These are phyloP conservation scores for Alternaria sp. DNA, from an alignment of 2,329 filamentous ascomycete genomes.

Conservation along the genomic window DNA sequence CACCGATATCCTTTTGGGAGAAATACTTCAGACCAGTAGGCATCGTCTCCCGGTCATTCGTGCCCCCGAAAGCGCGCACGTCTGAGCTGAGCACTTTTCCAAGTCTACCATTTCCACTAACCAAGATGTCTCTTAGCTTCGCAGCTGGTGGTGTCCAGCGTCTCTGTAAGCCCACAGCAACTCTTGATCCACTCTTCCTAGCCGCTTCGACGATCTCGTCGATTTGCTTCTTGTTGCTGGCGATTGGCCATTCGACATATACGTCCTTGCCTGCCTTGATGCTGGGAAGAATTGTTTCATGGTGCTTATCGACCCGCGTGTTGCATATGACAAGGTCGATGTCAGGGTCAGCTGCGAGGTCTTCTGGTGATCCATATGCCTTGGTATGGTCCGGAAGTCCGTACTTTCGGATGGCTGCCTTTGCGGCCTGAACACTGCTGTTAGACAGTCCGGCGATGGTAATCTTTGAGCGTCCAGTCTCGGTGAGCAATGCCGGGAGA, in stretches of 20 bases:
- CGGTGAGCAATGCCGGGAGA: constrained; percentile 63
- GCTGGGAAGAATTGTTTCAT: constrained; percentile 54
- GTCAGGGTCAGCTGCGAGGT: constrained; percentile 50
- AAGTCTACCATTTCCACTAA: constrained; percentile 45
- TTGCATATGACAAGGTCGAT: constrained; percentile 56
- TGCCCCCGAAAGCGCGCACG: constrained; percentile 26
- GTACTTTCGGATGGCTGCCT: constrained; percentile 50
- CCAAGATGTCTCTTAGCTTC: constrained; percentile 52
- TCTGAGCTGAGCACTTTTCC: constrained; percentile 51
- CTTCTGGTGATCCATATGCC: constrained; percentile 53
- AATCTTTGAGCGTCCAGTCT: constrained; percentile 41
- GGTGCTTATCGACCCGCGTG: constrained; percentile 63
- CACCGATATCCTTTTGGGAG: constrained; percentile 17
- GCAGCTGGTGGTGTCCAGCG: constrained; percentile 47
- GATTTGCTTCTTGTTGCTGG: constrained; percentile 45
- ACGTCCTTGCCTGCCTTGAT: constrained; percentile 60
- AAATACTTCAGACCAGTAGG: constrained; percentile 21
- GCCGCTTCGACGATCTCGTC: constrained; percentile 51
- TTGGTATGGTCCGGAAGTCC: constrained; percentile 48
- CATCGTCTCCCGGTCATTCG: constrained; percentile 22
- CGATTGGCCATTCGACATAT: constrained; percentile 59
- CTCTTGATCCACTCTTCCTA: constrained; percentile 48
- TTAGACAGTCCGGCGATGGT: constrained; percentile 57
- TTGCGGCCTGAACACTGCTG: constrained; percentile 49
- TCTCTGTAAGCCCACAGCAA: constrained; percentile 57